Evolutionary conservation across 2,329 filamentous ascomycete species (phyloP), one percentile per base, ranked within the genome.

Genomic region (Sphaerulina populicola): DNA sequence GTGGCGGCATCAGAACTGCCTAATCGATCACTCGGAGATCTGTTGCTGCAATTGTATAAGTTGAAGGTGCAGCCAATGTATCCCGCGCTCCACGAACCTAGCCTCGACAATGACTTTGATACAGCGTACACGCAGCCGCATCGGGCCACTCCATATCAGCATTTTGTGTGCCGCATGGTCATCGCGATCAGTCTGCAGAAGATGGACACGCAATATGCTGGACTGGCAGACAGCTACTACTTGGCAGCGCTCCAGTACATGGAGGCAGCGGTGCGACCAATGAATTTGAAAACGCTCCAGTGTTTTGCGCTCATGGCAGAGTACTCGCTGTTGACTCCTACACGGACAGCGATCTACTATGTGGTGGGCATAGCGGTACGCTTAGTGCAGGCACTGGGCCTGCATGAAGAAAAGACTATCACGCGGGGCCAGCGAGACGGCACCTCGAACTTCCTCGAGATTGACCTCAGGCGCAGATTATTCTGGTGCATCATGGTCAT

Each of bases 161-260:
- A 93, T 62, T 97, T 96, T 62, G 80, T 91, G 40, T 73, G 94
- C 45, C 83, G 88, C 52, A 90, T 97, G 81, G 88, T 96, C 47
- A 82, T 97, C 64, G 91, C 93, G 29, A 94, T 96, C 63, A 91
- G 88, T 66, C 79, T 97, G 69, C 91, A 97, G 69, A 95, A 94
- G 68, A 77, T 96, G 62, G 88, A 90, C 65, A 80, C 84, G 0
- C 83, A 87, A 58, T 97, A 93, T 68, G 89, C 90, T n/a, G 90
- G 90, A 21, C 74, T 97, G 27, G 91, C 93, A 29, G 91, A 97
- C 69, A 90, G 88, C 65, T 97, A 94, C 71, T 97, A 96, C 64
- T 77, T 96, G 18, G 86, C 90, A 21, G 91, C 91, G 4, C 82
- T 97, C 72, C 82, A 84, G 55, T 83, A 83, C 61, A 82, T 97